A percentile compares a stretch with the other conserved stretches of the same genome.
These are phyloP conservation scores for Termitomyces sp. DNA, from an alignment of 768 basidiomycete species.

Conservation along the genomic window DNA sequence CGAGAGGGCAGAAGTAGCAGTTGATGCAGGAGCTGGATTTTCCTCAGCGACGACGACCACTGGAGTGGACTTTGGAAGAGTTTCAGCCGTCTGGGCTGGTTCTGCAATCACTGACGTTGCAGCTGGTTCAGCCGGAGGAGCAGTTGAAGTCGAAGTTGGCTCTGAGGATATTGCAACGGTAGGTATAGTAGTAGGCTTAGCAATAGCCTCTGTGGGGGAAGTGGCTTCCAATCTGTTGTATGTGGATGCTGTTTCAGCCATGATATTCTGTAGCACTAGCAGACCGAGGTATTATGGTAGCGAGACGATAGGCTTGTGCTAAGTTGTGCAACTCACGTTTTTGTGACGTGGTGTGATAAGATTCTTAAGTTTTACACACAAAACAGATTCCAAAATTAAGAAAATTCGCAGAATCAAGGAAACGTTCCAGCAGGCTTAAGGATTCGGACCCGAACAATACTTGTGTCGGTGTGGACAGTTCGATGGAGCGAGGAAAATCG, in stretches of 20 bases:
- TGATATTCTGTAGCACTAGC: neutral
- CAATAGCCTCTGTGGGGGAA: neutral
- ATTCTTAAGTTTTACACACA: too few species aligned
- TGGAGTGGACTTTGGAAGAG: neutral
- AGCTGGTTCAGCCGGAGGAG: constrained; percentile 15
- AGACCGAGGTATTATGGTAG: too few species aligned
- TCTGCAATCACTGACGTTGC: constrained; percentile 10
- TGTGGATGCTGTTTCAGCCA: neutral
- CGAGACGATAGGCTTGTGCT: too few species aligned
- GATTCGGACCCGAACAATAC: neutral
- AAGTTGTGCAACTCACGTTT: too few species aligned
- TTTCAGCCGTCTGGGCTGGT: constrained; percentile 8
- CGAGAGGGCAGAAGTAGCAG: neutral
- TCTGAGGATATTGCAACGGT: neutral
- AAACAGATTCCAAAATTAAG: too few species aligned
- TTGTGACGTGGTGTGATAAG: constrained; percentile 5
- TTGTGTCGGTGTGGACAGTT: neutral
- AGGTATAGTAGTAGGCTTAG: neutral
- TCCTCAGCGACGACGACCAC: constrained; percentile 8
- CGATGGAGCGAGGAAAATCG: neutral
- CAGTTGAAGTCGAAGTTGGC: constrained; percentile 11
- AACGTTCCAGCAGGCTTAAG: neutral
- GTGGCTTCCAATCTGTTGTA: neutral
- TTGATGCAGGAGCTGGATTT: constrained; percentile 3
- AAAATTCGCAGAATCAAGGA: neutral